phyloP scores from a whole-genome alignment of 1,139 yeast species.

The Kurtzmaniella quercitrusa region DNA sequence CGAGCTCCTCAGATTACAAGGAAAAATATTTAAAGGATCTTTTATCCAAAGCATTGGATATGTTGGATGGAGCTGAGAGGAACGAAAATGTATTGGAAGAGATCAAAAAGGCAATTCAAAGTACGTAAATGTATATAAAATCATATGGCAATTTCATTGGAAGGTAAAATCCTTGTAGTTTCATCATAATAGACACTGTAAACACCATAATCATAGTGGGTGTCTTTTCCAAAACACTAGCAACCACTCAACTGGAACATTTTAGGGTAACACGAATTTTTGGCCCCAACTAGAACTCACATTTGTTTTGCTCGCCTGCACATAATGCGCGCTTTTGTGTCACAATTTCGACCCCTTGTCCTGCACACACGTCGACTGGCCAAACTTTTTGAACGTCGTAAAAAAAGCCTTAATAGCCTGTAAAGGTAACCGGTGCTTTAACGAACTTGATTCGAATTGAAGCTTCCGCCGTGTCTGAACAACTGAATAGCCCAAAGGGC shows the following conservation, averaged over 20 bases:
- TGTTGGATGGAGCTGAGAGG: constrained; percentile 17
- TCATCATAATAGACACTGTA: too few species aligned
- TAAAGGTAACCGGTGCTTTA: neutral
- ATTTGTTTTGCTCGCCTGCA: too few species aligned
- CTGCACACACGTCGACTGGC: neutral
- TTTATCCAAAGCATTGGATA: constrained; percentile 22
- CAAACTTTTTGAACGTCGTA: neutral
- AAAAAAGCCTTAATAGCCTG: neutral
- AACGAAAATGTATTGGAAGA: constrained; percentile 6
- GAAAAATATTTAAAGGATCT: constrained; percentile 24
- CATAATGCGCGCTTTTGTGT: too few species aligned
- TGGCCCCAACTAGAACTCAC: too few species aligned
- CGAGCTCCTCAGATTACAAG: constrained; percentile 12
- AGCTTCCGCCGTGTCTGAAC: constrained; percentile 26
- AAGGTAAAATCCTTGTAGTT: too few species aligned
- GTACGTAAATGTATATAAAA: neutral
- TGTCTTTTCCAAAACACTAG: too few species aligned
- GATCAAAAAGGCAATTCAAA: constrained; percentile 3
- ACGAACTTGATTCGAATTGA: constrained; percentile 1
- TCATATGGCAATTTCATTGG: too few species aligned
- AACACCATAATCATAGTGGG: too few species aligned
- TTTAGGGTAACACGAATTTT: too few species aligned
- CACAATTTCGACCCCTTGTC: neutral
- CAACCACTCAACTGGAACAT: too few species aligned
- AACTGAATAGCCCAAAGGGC: constrained; percentile 31